phyloP scores from a whole-genome alignment of 306 rosid species.

The Hippophae tibetana region DNA sequence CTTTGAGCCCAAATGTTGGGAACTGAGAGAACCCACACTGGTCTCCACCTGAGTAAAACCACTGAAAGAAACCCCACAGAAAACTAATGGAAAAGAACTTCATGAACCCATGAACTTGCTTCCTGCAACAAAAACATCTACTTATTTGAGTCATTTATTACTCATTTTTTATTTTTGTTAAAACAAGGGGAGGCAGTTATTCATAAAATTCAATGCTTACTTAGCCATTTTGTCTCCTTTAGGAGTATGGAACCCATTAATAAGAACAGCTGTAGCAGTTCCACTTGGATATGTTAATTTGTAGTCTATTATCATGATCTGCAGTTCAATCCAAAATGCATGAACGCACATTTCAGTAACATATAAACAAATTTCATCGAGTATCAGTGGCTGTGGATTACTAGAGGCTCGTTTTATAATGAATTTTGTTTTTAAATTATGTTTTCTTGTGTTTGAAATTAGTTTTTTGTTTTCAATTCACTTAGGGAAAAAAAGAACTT shows the following conservation, averaged over 20 bases:
- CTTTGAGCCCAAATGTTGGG: constrained; percentile 87
- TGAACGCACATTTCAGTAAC: constrained; percentile 1
- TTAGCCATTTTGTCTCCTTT: constrained; percentile 80
- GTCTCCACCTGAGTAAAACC: constrained; percentile 86
- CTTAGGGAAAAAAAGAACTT: no score
- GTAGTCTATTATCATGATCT: constrained; percentile 95
- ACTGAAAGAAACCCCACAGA: constrained; percentile 83
- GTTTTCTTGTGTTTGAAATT: no score
- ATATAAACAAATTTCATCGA: background rate
- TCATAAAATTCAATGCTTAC: constrained; percentile 30
- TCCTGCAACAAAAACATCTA: constrained; percentile 39
- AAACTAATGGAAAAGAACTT: constrained; percentile 68
- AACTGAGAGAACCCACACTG: constrained; percentile 78
- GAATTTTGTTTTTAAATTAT: background rate
- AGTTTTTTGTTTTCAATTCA: no score
- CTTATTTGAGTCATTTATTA: constrained; percentile 17
- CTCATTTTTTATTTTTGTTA: constrained; percentile 9
- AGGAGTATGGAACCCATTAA: constrained; percentile 88
- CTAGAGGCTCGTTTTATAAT: background rate
- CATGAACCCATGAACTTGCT: constrained; percentile 81
- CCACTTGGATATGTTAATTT: constrained; percentile 88
- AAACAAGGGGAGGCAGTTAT: background rate
- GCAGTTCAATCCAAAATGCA: constrained; percentile 27
- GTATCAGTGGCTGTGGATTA: background rate
- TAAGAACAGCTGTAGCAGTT: constrained; percentile 98